Evolutionary conservation across 768 basidiomycete genomes (phyloP).

Genomic region (Calvatia gigantea): DNA sequence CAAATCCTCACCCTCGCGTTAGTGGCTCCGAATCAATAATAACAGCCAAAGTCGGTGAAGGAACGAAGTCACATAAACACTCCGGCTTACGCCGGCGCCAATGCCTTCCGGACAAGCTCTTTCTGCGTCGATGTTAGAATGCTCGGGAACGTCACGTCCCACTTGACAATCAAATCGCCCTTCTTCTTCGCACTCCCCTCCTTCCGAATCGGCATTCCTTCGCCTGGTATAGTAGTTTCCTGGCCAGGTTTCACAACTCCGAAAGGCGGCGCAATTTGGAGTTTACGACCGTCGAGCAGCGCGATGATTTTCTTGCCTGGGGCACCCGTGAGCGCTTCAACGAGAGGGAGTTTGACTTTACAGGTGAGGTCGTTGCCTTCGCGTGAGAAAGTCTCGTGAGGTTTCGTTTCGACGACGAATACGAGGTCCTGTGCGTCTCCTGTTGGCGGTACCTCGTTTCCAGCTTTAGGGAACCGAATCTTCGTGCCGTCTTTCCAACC

Average conservation of each 20-base stretch:
- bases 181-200: slow-evolving; percentile 64
- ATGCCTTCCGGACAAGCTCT: slow-evolving; percentile 70
- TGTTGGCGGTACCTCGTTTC: slow-evolving; percentile 62
- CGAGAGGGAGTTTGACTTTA: slow-evolving; percentile 62
- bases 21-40: too few relatives aligned
- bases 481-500: slow-evolving; percentile 98
- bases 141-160: slow-evolving; percentile 85
- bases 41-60: too few relatives aligned
- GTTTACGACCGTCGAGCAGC: slow-evolving; percentile 73
- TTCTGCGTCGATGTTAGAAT: slow-evolving; percentile 73
- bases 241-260: slow-evolving; percentile 76
- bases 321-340: slow-evolving; percentile 75
- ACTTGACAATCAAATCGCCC: slow-evolving; percentile 81
- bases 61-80: too few relatives aligned
- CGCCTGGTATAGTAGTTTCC: slow-evolving; percentile 64
- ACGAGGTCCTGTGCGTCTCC: slow-evolving; percentile 88
- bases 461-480: slow-evolving; percentile 82
- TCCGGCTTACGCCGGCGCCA: slow-evolving; percentile 25
- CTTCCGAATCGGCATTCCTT: slow-evolving; percentile 92
- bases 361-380: slow-evolving; percentile 79
- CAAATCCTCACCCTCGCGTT: too few relatives aligned
- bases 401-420: slow-evolving; percentile 96
- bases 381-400: slow-evolving; percentile 70
- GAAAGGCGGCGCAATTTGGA: slow-evolving; percentile 63
- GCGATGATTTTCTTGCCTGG: slow-evolving; percentile 50